These are phyloP conservation scores for Thermomyces lanuginosus DNA, from an alignment of 2,329 filamentous ascomycete species.

Conservation along the genomic window DNA sequence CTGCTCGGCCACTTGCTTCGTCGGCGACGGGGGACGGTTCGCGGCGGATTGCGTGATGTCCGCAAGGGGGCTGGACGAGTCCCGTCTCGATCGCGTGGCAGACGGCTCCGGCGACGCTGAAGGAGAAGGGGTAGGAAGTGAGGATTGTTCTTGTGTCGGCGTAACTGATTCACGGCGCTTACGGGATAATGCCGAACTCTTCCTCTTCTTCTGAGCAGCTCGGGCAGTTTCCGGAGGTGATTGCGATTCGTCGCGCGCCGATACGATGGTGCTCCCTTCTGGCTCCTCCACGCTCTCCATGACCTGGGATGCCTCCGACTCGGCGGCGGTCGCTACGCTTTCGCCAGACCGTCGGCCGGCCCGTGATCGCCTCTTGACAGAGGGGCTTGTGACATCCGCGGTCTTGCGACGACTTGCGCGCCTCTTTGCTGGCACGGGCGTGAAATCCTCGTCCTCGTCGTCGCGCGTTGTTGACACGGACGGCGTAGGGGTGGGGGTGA, in stretches of 20 bases:
- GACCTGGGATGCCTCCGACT: slow-evolving; percentile 44
- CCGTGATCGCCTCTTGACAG: slow-evolving; percentile 3
- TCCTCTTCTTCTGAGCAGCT: slow-evolving; percentile 55
- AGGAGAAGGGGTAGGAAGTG: slow-evolving; percentile 33
- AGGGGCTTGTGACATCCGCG: slow-evolving; percentile 21
- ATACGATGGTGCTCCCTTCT: slow-evolving; percentile 15
- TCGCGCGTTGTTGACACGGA: slow-evolving; percentile 39
- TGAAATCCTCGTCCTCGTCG: slow-evolving; percentile 57
- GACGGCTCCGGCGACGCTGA: slow-evolving; percentile 43
- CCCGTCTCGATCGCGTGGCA: slow-evolving; percentile 16
- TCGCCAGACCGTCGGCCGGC: too few relatives aligned
- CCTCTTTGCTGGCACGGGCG: slow-evolving; percentile 50
- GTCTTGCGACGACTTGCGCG: slow-evolving; percentile 42
- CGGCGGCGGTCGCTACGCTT: too few relatives aligned
- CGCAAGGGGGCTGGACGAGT: slow-evolving; percentile 36
- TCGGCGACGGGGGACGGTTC: slow-evolving; percentile 38
- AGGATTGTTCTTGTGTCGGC: slow-evolving; percentile 23
- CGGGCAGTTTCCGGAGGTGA: slow-evolving; percentile 39
- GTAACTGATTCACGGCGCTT: slow-evolving; percentile 28
- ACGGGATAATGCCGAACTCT: slow-evolving; percentile 36
- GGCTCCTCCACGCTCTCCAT: slow-evolving; percentile 23
- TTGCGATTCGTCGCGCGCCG: slow-evolving; percentile 30
- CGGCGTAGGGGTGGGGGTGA: slow-evolving; percentile 26
- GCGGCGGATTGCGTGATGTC: slow-evolving; percentile 56
- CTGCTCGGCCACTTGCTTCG: slow-evolving; percentile 25